Base-by-base conservation (phyloP, 306 rosid species). In the Mimosa pudica region DNA sequence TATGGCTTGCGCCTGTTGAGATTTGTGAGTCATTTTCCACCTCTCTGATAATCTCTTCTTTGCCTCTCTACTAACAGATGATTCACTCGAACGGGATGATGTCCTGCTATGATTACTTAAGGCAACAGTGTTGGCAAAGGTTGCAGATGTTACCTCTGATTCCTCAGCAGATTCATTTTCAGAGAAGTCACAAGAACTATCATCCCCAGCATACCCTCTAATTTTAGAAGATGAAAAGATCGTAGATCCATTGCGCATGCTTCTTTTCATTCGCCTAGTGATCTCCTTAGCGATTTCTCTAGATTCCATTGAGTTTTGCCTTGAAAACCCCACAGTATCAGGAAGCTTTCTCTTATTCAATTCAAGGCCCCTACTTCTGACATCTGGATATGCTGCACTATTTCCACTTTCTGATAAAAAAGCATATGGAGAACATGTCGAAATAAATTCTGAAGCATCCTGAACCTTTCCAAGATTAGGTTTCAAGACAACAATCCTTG, bases 1-100 rank as follows among this genome's bases (percentile, higher is more conserved):
- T 69, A 76, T 78, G 49, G n/a, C 77, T 76, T 82, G 87, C 77
- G 49, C 76, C 70, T 89, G 88, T 64, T 77, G 90, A 44, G 91
- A 86, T 83, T 83, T 88, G 87, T 90, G 93, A 12, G 95, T 75
- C 82, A 89, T 85, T 72, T 86, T 91, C 98, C 99, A 93, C 85
- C 99, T 89, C 75, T 93, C 97, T 13, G 97, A 93, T 58, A 93
- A 87, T 85, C 99, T 95, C 87, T 89, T 89, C 90, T 93, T 95
- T 75, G 98, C 97, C 89, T 95, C 99, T 70, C 92, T 87, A 83
- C 88, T 87, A 69, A 92, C 89, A 35, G 94, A 89, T 64, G 99
- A 90, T 83, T 87, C 93, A 38, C 85, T 80, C 14, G 91, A 85
- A 75, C 70, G 86, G 4, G 89, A 85, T 1, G 94, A 88, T 48